A percentile compares a stretch with the other conserved stretches of the same genome.
Conservation (phyloP, 208 protist genomes). For the Phytomonas sp. region DNA sequence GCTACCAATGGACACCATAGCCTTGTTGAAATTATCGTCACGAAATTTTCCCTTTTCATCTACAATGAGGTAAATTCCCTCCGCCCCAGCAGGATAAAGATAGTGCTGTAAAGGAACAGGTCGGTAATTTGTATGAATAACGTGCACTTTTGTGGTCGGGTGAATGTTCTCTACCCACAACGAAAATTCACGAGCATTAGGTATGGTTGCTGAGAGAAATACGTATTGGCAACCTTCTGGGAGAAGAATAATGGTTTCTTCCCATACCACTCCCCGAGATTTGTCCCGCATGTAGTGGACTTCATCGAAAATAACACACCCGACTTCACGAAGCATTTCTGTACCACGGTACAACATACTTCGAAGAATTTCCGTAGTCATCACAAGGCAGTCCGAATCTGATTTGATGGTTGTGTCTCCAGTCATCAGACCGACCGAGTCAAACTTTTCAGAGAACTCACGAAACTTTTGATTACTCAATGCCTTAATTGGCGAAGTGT, state of each 20-base stretch:
- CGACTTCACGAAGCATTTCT: constrained; percentile 98
- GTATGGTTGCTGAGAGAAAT: constrained; percentile 99
- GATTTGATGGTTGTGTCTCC: constrained; percentile 99
- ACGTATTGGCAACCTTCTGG: constrained; percentile 97
- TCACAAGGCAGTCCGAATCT: constrained; percentile 97
- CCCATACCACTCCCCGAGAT: constrained; percentile 99
- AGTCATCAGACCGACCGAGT: constrained; percentile 99
- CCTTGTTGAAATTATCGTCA: constrained; percentile 96
- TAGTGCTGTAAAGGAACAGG: constrained; percentile 99
- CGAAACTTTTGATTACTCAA: constrained; percentile 99
- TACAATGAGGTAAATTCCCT: constrained; percentile 96
- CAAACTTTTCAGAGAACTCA: constrained; percentile 97
- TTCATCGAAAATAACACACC: constrained; percentile 99
- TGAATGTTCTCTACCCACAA: constrained; percentile 98
- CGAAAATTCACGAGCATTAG: constrained; percentile 99
- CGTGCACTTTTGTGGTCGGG: constrained; percentile 94
- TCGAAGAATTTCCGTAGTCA: constrained; percentile 99
- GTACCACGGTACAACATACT: constrained; percentile 98
- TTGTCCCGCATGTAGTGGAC: constrained; percentile 99
- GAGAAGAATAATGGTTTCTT: constrained; percentile 99
- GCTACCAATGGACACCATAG: constrained; percentile 80
- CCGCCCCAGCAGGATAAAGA: constrained; percentile 95
- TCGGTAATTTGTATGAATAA: constrained; percentile 99
- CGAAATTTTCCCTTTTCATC: constrained; percentile 94
- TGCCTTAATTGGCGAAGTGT: constrained; percentile 99